Base-by-base conservation (phyloP, 1,139 yeast species). In the Zygosaccharomyces sapae region DNA sequence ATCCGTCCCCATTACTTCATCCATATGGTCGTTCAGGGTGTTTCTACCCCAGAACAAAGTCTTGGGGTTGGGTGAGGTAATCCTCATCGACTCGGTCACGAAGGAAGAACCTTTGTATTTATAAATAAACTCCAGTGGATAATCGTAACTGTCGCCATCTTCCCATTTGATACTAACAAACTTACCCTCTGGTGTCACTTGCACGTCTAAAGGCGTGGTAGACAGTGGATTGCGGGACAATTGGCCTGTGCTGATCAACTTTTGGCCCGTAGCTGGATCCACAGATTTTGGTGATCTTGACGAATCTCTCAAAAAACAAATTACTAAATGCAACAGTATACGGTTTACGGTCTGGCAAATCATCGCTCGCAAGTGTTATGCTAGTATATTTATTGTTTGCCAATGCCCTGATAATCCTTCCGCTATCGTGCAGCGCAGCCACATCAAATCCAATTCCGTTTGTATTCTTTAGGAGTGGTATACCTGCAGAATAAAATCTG, bases 241-340 rank as follows among this genome's bases (percentile, higher is more conserved):
- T 65, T 46, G 75, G 1, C 80, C 83, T 0, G 92, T 83, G 7
- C 86, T 79, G 64, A 85, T 83, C 27, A 74, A 63, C 61, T 83
- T 85, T 60, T 85, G 94, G 31, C 75, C 74, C 0, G 88, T 75
- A 27, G 67, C 63, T 2, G 72, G 70, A 55, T 85, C 86, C 3
- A 83, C 74, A 1, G 86, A 77, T 10, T 59, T 64, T 0, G 69
- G 58, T 3, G 79, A 69, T 3, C 66, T 63, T 43, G 87, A 81
- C 0, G 88, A 73, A 58, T 86, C 95, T 53, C 94, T 70, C 33
- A 20, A 86, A 69, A 69, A 85, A 83, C 2, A 79, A 65, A 49
- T 76, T 79, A 50, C 74, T 73, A 63, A 74, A 82, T 30, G 72
- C 68, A 18, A 76, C 72, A 0, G 66, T 60, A 39, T 51, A 52